Conservation (phyloP, 352 stramenopile species). For the Globisporangium takayamanum region DNA sequence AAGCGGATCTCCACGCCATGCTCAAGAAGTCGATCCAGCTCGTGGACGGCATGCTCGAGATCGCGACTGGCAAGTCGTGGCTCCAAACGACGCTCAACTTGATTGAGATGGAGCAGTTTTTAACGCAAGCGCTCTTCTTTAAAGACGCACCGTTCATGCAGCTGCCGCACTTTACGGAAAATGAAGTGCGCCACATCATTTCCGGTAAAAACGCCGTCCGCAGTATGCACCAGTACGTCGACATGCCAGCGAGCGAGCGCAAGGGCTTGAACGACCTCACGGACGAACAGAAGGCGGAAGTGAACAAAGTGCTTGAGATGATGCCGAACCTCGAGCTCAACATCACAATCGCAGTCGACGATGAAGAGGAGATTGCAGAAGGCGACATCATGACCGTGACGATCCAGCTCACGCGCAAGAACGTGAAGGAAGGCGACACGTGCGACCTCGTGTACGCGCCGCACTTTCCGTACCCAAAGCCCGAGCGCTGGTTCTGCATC, state of each 20-base stretch:
- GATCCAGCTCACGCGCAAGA: constrained; percentile 95
- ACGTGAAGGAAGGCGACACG: constrained; percentile 93
- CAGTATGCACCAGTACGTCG: constrained; percentile 93
- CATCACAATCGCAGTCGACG: constrained; percentile 87
- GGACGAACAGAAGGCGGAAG: constrained; percentile 90
- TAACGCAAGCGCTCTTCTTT: constrained; percentile 96
- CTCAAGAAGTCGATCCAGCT: constrained; percentile 93
- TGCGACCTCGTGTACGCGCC: constrained; percentile 95
- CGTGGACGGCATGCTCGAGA: constrained; percentile 98
- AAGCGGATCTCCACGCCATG: constrained; percentile 92
- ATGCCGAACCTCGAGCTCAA: constrained; percentile 93
- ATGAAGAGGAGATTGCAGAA: constrained; percentile 95
- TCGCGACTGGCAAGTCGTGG: constrained; percentile 94
- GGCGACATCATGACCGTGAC: constrained; percentile 98
- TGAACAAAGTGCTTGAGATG: constrained; percentile 91
- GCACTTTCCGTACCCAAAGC: constrained; percentile 92
- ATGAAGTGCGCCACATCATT: constrained; percentile 90
- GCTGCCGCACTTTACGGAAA: constrained; percentile 83
- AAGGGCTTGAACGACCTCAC: constrained; percentile 91
- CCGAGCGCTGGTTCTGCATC: constrained; percentile 97
- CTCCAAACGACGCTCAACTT: constrained; percentile 93
- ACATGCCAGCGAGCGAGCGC: constrained; percentile 85
- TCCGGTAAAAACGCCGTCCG: constrained; percentile 89
- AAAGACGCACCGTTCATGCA: constrained; percentile 89
- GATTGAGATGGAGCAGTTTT: constrained; percentile 96